Evolutionary conservation across 768 basidiomycete species (phyloP).

Genomic region (Boletellus sp.): DNA sequence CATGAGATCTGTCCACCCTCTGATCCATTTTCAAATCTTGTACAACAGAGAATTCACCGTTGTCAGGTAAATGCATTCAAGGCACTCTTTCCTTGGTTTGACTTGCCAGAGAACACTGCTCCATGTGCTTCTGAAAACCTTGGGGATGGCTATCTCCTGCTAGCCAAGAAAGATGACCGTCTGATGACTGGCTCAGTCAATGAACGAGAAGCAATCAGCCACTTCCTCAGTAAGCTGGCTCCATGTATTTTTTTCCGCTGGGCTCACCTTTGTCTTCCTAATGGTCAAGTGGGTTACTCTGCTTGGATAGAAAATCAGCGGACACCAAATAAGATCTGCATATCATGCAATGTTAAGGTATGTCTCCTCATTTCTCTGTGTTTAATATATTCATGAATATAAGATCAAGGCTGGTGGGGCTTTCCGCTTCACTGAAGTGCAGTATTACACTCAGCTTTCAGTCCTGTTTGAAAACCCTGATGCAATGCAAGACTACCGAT

Average conservation of each 20-base stretch:
- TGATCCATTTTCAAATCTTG: background rate
- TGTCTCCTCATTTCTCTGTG: no score
- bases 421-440: background rate
- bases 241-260: background rate
- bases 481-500: background rate
- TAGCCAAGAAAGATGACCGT: constrained; percentile 21
- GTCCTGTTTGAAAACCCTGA: background rate
- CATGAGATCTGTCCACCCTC: background rate
- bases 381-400: background rate
- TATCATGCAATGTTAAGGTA: background rate
- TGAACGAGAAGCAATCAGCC: background rate
- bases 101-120: constrained; percentile 20
- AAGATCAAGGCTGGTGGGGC: background rate
- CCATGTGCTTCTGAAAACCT: constrained; percentile 18
- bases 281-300: background rate
- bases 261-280: background rate
- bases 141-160: constrained; percentile 9
- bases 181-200: background rate
- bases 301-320: no score
- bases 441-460: background rate
- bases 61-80: constrained; percentile 20
- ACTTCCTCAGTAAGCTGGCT: background rate
- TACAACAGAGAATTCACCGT: background rate
- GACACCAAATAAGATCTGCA: no score
- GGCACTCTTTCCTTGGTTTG: constrained; percentile 27